Evolutionary conservation across 1,284 basidiomycete genomes (phyloP), one percentile per base, ranked within the genome.

Genomic region (Tilletia caries): DNA sequence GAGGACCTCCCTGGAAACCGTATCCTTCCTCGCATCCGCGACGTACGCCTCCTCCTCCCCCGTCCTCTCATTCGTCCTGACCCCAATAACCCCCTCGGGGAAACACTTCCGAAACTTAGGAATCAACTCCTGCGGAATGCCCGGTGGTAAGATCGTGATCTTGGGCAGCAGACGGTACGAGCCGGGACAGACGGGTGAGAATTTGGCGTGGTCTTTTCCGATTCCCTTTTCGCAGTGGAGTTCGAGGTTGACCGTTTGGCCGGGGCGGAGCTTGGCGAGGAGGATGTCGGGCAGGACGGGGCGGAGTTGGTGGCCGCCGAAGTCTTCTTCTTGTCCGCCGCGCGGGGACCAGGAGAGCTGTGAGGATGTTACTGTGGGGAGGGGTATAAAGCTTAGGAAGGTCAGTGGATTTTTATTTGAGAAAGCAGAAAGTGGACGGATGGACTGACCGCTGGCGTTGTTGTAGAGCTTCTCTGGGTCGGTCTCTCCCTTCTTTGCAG

Each of bases 191-290:
- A 98, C 96, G n/a, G 96, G 93, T 69, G 89, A 93, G 84, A 92
- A 98, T 83, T 99, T 99, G 52, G 96, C 94, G 81, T 99, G 96
- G 77, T 95, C 93, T 78, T 92, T 93, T 25, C 93, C 95, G n/a
- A 93, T 89, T 6, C 94, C 92, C 82, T 98, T 98, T 71, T 95
- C 87, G 64, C 93, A 95, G 82, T 98, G 95, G 71, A 96, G 82
- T 82, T 97, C 92, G 84, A 95, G 88, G 43, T 91, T 87, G 52
- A 97, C 86, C 64, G 87, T 86, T 82, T 95, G 92, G 3, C 95
- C 95, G 0, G 95, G 95, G 54, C 94, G 86, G 64, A 98, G 85
- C 84, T 98, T 98, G n/a, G 91, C 91, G 34, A 99, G 87, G 27
- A 98, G 89, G 75, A 98, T 95, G 80, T 95, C 89, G 25, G 87